These are phyloP conservation scores for Limnomonas spitsbergensis DNA, from an alignment of 139 green algal species.

Conservation along the genomic window DNA sequence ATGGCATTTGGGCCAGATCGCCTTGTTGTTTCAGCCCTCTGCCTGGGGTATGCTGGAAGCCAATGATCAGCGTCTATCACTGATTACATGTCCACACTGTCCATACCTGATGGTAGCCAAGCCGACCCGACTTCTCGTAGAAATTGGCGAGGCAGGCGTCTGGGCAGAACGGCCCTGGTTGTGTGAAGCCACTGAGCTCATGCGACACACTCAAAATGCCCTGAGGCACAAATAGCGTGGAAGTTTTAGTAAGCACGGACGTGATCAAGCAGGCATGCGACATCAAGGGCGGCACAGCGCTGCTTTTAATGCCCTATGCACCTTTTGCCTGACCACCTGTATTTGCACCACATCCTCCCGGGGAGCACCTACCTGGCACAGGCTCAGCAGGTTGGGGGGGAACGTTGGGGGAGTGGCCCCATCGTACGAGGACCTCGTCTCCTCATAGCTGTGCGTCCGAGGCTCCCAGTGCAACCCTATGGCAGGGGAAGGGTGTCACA, in stretches of 20 bases:
- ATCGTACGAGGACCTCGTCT: slow-evolving; percentile 16
- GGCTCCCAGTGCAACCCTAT: slow-evolving; percentile 43
- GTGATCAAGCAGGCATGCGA: neutral
- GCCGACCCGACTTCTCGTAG: slow-evolving; percentile 51
- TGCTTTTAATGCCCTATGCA: too few relatives aligned
- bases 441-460: slow-evolving; percentile 34
- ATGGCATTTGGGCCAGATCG: too few relatives aligned
- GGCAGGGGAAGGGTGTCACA: neutral
- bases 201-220: neutral
- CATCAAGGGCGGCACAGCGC: neutral
- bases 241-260: neutral
- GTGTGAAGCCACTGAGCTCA: slow-evolving; percentile 1
- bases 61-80: too few relatives aligned
- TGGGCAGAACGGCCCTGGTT: neutral
- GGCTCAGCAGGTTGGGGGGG: neutral
- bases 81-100: too few relatives aligned
- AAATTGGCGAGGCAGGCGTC: slow-evolving; percentile 15
- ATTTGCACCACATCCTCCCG: too few relatives aligned
- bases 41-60: too few relatives aligned
- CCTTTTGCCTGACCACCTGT: too few relatives aligned
- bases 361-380: neutral
- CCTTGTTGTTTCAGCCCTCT: too few relatives aligned
- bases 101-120: slow-evolving; percentile 55
- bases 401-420: neutral
- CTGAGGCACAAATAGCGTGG: neutral